Evolutionary conservation across 768 basidiomycete species (phyloP).

Genomic region (Agrocybe pediades): DNA sequence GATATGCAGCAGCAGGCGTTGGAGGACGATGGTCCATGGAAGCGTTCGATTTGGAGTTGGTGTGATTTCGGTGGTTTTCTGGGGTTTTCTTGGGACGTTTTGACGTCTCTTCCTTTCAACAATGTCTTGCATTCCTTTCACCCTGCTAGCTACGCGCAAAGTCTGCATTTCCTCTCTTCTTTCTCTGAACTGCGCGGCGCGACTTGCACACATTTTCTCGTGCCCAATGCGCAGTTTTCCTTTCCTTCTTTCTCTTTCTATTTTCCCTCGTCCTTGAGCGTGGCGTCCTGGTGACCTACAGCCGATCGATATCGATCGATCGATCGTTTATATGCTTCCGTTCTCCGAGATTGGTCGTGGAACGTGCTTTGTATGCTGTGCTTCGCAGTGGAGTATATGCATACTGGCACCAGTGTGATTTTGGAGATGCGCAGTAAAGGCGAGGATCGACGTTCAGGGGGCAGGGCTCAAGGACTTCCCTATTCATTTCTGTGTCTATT

Average conservation of each 20-base stretch:
- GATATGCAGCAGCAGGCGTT: neutral
- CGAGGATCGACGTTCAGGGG: neutral
- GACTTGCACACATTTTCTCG: neutral
- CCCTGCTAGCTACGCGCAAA: too few species aligned
- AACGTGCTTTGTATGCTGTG: neutral
- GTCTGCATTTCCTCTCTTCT: too few species aligned
- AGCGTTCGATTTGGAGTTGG: too few species aligned
- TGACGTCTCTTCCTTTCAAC: neutral
- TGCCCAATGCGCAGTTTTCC: neutral
- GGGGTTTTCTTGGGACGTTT: too few species aligned
- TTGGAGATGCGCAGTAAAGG: neutral
- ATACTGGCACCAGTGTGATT: too few species aligned
- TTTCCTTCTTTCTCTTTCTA: neutral
- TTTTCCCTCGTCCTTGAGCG: neutral
- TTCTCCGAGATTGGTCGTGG: neutral
- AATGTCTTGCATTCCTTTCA: neutral
- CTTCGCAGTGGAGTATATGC: neutral
- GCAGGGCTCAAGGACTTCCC: too few species aligned
- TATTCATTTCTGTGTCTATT: neutral
- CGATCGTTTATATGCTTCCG: neutral
- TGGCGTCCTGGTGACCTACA: too few species aligned
- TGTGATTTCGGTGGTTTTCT: too few species aligned
- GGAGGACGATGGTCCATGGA: too few species aligned
- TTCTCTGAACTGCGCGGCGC: too few species aligned
- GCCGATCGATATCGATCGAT: too few species aligned